Conservation (phyloP, 371 early-diverging fungal genomes). For the Mucor racemosus region DNA sequence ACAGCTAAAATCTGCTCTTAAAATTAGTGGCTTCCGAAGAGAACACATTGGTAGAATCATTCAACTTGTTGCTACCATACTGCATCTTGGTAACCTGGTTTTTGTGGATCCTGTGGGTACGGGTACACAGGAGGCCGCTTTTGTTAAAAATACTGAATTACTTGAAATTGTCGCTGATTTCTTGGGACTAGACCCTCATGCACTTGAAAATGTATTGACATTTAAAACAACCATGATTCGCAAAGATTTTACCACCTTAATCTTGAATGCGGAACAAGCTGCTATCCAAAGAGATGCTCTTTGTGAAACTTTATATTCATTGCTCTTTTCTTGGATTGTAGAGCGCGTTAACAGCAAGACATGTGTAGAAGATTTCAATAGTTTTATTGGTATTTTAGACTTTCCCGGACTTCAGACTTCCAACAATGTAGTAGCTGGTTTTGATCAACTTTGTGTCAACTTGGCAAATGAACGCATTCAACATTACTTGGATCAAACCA, state of each 20-base stretch:
- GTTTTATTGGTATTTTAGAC: conserved; percentile 77
- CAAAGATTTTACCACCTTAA: conserved; percentile 85
- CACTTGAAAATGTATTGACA: conserved; percentile 83
- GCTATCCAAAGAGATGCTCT: conserved; percentile 79
- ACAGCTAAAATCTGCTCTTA: conserved; percentile 77
- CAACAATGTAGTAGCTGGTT: conserved; percentile 35
- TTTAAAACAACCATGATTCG: conserved; percentile 84
- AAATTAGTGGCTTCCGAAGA: conserved; percentile 79
- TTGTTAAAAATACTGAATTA: conserved; percentile 76
- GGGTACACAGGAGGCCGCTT: conserved; percentile 68
- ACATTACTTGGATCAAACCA: conserved; percentile 61
- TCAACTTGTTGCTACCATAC: conserved; percentile 86
- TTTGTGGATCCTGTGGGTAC: conserved; percentile 71
- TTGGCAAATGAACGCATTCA: conserved; percentile 85
- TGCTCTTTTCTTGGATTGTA: conserved; percentile 87
- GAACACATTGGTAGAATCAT: conserved; percentile 83
- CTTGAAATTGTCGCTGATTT: conserved; percentile 84
- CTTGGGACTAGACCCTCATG: conserved; percentile 81
- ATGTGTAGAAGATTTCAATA: conserved; percentile 65
- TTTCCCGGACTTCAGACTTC: conserved; percentile 59
- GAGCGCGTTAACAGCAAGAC: conserved; percentile 86
- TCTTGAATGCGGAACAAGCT: conserved; percentile 81
- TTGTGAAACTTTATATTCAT: conserved; percentile 78
- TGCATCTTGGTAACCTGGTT: conserved; percentile 89
- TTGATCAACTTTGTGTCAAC: conserved; percentile 81